Evolutionary conservation across 2,329 filamentous ascomycete species (phyloP), one percentile per base, ranked within the genome.

Genomic region (Trichoderma cornu-damae): DNA sequence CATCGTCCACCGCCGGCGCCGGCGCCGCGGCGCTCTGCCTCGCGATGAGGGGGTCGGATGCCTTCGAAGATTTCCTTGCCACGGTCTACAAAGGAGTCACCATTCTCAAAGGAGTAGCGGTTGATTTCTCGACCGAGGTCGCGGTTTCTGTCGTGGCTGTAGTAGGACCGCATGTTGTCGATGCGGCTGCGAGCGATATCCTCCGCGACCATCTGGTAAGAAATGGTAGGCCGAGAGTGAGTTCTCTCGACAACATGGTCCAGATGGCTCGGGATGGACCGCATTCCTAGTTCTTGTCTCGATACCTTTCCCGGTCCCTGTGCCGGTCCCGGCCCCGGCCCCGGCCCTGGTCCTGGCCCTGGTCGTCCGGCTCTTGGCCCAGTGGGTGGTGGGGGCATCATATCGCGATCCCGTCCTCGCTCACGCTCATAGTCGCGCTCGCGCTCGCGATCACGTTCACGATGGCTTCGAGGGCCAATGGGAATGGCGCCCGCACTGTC

Each of bases 101-200:
- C 79, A 57, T 85, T 75, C 68, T 90, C 87, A 64, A 91, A 91
- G 0, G 85, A 87, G 68, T 89, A 90, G 30, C 88, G 79, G 67
- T 88, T 84, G 71, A 82, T 82, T 52, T 77, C 72, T 60, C 75
- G 69, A 61, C 77, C 77, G 35, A 77, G 64, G 42, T 77, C 72
- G 11, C 76, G 70, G 18, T 69, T 59, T 24, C 66, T 65, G 43
- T 77, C 72, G 30, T 65, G 68, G 6, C 75, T 74, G 69, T 80
- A 81, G 61, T 75, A 76, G 16, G 72, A 70, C 12, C 69, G 73
- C 68, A 84, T 77, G 59, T 74, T 76, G 24, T 86, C 82, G 4
- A 91, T 73, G 11, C 93, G 83, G 44, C 79, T 78, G 14, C 81
- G 77, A 1, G 82, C 87, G 5, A 91, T 73, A 0, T 85, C 80